phyloP scores from a whole-genome alignment of 2,329 filamentous ascomycete species.

The Colletotrichum tamarilloi region DNA sequence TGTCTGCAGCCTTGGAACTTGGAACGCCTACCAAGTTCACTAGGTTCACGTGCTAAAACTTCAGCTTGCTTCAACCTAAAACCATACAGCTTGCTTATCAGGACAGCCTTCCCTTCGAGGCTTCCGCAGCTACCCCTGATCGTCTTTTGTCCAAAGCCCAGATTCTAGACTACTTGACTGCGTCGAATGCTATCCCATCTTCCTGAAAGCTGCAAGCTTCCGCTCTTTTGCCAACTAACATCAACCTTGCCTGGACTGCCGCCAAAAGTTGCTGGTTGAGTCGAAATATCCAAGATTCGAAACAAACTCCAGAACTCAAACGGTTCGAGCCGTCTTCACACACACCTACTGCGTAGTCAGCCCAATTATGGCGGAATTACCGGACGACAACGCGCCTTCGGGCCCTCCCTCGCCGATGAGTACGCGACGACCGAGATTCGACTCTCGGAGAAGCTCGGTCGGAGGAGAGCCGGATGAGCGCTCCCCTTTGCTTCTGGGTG shows the following conservation, averaged over 20 bases:
- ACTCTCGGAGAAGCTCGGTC: constrained; percentile 23
- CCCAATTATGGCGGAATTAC: constrained; percentile 24
- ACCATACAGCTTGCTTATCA: constrained; percentile 2
- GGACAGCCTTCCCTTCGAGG: neutral
- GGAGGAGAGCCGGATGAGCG: constrained; percentile 51
- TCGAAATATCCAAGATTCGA: constrained; percentile 1
- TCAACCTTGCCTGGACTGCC: neutral
- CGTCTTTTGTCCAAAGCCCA: neutral
- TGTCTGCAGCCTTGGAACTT: constrained; percentile 5
- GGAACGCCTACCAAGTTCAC: neutral
- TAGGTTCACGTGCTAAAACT: constrained; percentile 16
- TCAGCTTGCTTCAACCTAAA: neutral
- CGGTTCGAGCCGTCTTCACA: constrained; percentile 17
- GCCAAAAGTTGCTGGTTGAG: neutral
- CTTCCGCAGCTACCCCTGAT: neutral
- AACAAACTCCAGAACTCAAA: constrained; percentile 23
- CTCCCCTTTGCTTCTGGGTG: constrained; percentile 53
- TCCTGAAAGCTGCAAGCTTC: neutral
- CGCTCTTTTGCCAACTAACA: neutral
- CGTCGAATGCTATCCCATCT: constrained; percentile 11
- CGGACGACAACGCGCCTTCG: constrained; percentile 27
- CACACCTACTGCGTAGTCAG: neutral
- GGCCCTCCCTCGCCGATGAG: constrained; percentile 30
- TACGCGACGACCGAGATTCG: constrained; percentile 33
- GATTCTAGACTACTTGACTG: neutral